These are phyloP conservation scores for Globisporangium perplexum DNA, from an alignment of 352 stramenopile genomes.

Conservation along the genomic window DNA sequence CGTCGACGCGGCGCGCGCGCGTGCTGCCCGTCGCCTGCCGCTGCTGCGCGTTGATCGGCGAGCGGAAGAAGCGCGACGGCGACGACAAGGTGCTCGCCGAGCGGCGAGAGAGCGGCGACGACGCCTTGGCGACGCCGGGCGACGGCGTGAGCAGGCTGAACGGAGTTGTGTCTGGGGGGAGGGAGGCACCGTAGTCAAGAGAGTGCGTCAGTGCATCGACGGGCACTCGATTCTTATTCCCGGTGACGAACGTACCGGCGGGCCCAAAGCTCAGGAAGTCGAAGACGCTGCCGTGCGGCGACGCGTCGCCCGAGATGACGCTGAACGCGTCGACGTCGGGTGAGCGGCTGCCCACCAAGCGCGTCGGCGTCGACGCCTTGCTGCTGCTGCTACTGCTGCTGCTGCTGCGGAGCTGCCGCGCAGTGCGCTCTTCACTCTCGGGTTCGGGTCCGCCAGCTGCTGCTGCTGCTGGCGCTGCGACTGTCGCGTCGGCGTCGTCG, in stretches of 20 bases:
- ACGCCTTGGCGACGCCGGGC: conserved; percentile 17
- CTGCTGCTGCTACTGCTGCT: conserved; percentile 15
- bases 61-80: conserved; percentile 74
- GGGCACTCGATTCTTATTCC: too few species aligned
- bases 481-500: neutral
- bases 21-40: conserved; percentile 8
- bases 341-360: conserved; percentile 12
- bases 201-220: neutral
- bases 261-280: conserved; percentile 41
- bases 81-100: conserved; percentile 31
- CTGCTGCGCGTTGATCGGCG: conserved; percentile 28
- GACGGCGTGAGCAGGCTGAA: conserved; percentile 59
- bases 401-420: neutral
- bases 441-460: neutral
- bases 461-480: conserved; percentile 2
- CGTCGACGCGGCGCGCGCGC: neutral
- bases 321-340: conserved; percentile 22
- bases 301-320: conserved; percentile 46
- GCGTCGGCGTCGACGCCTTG: conserved; percentile 12
- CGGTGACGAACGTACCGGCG: conserved; percentile 14
- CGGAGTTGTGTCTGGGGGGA: conserved; percentile 10
- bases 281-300: conserved; percentile 35
- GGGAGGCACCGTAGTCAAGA: conserved; percentile 5
- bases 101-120: conserved; percentile 20
- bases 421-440: neutral